Base-by-base conservation (phyloP, 164 flowering plant species). In the Warburgia ugandensis region DNA sequence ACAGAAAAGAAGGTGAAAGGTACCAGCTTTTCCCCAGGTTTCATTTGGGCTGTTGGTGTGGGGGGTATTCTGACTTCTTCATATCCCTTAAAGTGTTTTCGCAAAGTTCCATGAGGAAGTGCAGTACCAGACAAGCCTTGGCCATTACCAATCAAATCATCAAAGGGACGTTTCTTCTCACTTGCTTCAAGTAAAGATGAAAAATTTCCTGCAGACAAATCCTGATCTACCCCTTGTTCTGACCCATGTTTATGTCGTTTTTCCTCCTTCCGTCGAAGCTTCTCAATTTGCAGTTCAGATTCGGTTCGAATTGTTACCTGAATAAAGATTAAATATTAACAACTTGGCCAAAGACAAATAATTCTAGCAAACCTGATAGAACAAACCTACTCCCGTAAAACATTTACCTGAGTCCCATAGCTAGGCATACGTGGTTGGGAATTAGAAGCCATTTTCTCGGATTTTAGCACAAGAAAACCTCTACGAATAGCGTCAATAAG, bases 1-100 rank as follows among this genome's bases (percentile, higher is more conserved):
- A 14, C 14, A 30, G 21, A 41, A 37, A 19, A 52, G n/a, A 58
- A 42, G 10, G 11, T 29, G 45, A n/a, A 48, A 41, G 17, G n/a
- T 83, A 92, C 99, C 95, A 94, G 81, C 68, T 59, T 86, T 69
- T 94, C 99, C 55, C 95, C 97, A 63, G 92, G 92, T 67, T 81
- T 84, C 97, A 94, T 75, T 68, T 78, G 78, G 40, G 99, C 86
- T 27, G 99, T 79, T 31, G 84, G 78, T 31, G 76, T 82, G 36
- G 94, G 83, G 27, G 97, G 97, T 27, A 94, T 80, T 41, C 68
- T 71, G 41, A 94, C 97, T 74, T 94, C 99, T 66, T 86, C 97
- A 65, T 86, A 94, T 16, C 99, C 97, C 71, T 89, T 89, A 43
- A 63, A 64, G 66, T 84, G 77, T 63, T 94, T 94, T 68, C 96